Evolutionary conservation across 129 eudicot genomes (phyloP).

Genomic region (Arctium minus): DNA sequence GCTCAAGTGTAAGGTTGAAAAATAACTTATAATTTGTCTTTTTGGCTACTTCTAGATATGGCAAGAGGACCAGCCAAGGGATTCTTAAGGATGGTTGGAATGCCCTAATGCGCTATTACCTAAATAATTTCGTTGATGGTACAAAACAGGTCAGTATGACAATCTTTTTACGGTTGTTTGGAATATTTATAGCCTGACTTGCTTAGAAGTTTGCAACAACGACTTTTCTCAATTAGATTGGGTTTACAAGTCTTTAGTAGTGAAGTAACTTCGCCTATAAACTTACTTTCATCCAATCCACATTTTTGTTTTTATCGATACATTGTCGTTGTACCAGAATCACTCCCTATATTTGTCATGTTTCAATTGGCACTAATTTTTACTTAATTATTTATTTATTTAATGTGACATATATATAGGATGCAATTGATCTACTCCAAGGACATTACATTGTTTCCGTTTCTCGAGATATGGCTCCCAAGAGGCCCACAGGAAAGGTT

Average conservation of each 20-base stretch:
- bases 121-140: constrained; percentile 88
- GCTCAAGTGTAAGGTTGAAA: background rate
- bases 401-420: constrained; percentile 39
- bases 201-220: background rate
- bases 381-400: background rate
- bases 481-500: constrained; percentile 54
- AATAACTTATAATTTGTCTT: constrained; percentile 7
- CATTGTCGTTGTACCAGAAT: background rate
- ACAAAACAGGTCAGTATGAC: constrained; percentile 71
- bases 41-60: constrained; percentile 48
- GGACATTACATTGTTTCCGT: constrained; percentile 85
- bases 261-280: background rate
- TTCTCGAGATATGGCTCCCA: constrained; percentile 54
- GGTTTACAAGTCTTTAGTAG: background rate
- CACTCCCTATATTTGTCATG: background rate
- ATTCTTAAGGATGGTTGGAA: constrained; percentile 64
- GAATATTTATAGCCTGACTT: background rate
- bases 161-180: constrained; percentile 1
- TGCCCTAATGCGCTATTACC: constrained; percentile 89
- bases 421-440: constrained; percentile 85
- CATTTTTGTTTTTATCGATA: background rate
- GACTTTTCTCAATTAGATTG: background rate
- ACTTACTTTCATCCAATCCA: background rate
- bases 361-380: background rate
- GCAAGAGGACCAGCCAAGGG: constrained; percentile 74